These are phyloP conservation scores for Patellaria atrata DNA, from an alignment of 495 filamentous ascomycete genomes.

Conservation along the genomic window DNA sequence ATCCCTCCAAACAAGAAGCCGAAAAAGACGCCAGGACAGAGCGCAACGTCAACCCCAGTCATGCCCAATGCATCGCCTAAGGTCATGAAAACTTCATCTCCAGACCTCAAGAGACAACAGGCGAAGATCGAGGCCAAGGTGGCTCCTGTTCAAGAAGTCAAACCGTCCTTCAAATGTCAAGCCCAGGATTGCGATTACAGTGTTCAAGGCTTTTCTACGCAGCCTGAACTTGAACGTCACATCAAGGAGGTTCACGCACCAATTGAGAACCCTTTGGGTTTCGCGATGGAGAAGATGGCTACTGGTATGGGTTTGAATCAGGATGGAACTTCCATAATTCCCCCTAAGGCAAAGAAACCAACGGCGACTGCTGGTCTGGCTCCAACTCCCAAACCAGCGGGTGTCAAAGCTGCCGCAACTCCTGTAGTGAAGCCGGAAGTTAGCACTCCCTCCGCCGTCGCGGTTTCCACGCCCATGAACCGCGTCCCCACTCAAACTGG, in stretches of 20 bases:
- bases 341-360: slow-evolving; percentile 7
- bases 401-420: slow-evolving; percentile 15
- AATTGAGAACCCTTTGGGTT: slow-evolving; percentile 38
- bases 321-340: slow-evolving; percentile 32
- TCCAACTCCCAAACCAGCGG: slow-evolving; percentile 7
- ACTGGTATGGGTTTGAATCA: slow-evolving; percentile 31
- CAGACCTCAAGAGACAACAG: slow-evolving; percentile 33
- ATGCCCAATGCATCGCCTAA: slow-evolving; percentile 36
- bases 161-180: slow-evolving; percentile 32
- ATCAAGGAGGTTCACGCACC: slow-evolving; percentile 39
- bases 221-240: slow-evolving; percentile 38
- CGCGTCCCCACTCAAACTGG: slow-evolving; percentile 11
- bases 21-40: slow-evolving; percentile 26
- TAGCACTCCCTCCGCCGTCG: slow-evolving; percentile 12
- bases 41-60: slow-evolving; percentile 17
- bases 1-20: slow-evolving; percentile 41
- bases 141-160: slow-evolving; percentile 7
- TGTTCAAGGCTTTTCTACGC: slow-evolving; percentile 36
- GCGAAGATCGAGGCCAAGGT: slow-evolving; percentile 10
- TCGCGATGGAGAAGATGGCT: slow-evolving; percentile 32
- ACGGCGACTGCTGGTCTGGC: slow-evolving; percentile 4
- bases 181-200: slow-evolving; percentile 33
- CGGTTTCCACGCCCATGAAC: slow-evolving; percentile 15
- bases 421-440: slow-evolving; percentile 15
- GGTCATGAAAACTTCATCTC: slow-evolving; percentile 29